Base-by-base conservation (phyloP, 441 rosid species). In the Croton setiger region DNA sequence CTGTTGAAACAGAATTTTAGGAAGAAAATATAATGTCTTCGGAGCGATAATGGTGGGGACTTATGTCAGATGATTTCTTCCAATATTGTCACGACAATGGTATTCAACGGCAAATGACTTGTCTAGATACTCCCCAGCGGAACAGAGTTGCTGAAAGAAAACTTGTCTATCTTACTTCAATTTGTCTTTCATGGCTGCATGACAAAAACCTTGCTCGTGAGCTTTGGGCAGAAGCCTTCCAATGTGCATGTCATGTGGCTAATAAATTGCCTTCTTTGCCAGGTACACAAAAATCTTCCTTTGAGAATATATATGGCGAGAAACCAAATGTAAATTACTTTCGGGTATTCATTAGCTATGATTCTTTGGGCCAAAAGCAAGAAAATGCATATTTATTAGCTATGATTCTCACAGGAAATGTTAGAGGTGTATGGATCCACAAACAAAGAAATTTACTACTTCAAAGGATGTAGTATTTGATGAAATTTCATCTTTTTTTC, bases 401-500 rank as follows among this genome's bases (percentile, higher is more conserved):
- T 47, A 47, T 47, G 52, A 47, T 15, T 15, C 52, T 1, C 14
- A 0, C 4, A 37, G 49, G 17, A 60, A 60, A 39, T 48, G 49
- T 7, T 39, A 31, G 33, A 18, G 10, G 27, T 52, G 27, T 52
- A 18, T 52, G 56, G 27, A 52, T 6, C 56, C 13, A 52, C 1
- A 35, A 4, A 67, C 64, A 23, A 53, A 39, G 60, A 75, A 75
- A 9, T 66, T 57, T 52, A 3, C 35, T 17, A 53, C 45, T 0
- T 70, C 52, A 3, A 49, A 33, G 23, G 63, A 70, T 64, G 41
- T 69, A 37, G 52, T 47, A 0, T 69, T 74, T 12, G 66, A 63
- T 69, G 63, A 69, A 18, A 5, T 1, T 1, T n/a, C n/a, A n/a
- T n/a, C n/a, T n/a, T n/a, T n/a, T n/a, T n/a, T n/a, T n/a, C n/a